Percentiles rank a stretch among this genome's conserved stretches.
Evolutionary conservation across 2,329 filamentous ascomycete genomes (phyloP).

Genomic region (Alternaria ethzedia): DNA sequence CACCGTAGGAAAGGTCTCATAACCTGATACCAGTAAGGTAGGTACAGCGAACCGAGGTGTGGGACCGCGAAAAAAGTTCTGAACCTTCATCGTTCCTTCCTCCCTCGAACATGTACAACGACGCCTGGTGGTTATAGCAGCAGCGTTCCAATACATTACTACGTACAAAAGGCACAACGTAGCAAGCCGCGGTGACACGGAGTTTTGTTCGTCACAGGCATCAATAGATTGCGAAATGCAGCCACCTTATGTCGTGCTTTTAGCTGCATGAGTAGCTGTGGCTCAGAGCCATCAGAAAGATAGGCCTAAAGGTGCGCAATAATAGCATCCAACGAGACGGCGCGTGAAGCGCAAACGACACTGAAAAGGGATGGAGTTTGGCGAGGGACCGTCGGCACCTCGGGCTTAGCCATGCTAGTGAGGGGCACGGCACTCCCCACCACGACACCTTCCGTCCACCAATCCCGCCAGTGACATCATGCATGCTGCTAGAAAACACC

Average conservation of each 20-base stretch:
- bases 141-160: background rate
- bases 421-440: slow-evolving; percentile 16
- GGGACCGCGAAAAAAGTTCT: background rate
- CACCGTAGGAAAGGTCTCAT: background rate
- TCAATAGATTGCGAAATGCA: slow-evolving; percentile 11
- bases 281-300: background rate
- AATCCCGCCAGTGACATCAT: slow-evolving; percentile 20
- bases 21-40: background rate
- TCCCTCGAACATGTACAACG: background rate
- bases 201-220: background rate
- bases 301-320: background rate
- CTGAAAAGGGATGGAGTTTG: slow-evolving; percentile 4
- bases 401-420: slow-evolving; percentile 15
- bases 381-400: slow-evolving; percentile 23
- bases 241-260: slow-evolving; percentile 28
- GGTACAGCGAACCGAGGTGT: background rate
- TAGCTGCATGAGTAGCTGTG: background rate
- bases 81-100: no score
- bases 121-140: background rate
- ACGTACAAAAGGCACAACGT: background rate
- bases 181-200: background rate
- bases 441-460: slow-evolving; percentile 1
- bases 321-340: background rate
- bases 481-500: background rate
- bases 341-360: slow-evolving; percentile 4